Evolutionary conservation across 2,329 filamentous ascomycete genomes (phyloP), one percentile per base, ranked within the genome.

Genomic region (Aureobasidium sp.): DNA sequence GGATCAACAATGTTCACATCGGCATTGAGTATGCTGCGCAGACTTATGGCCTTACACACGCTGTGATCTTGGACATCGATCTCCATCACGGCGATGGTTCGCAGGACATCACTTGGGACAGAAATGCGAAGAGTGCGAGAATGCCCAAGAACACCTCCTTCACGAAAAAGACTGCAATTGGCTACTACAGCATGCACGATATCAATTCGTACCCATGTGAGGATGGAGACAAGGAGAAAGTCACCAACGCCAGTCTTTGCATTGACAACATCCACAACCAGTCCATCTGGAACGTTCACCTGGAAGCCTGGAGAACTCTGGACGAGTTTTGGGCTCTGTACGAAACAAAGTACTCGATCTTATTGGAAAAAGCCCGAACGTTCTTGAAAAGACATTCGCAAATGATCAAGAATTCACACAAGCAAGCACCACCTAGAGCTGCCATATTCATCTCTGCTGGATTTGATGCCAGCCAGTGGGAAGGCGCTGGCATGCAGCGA

Each of bases 171-270:
- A 87, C 88, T 0, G 87, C 88, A 0, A 94, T 97, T 68, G 94
- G 92, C 11, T 99, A 99, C 72, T 97, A 96, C 74, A 97, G 92
- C 73, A 74, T 99, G 47, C 94, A 99, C 73, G 94, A 99, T 71
- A 97, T 99, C 77, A 97, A 99, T 75, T 97, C 93, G 0, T 99
- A 95, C 70, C 94, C 95, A 0, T 99, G 94, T 72, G 94, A 99
- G 73, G 84, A 83, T 72, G 94, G 93, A n/a, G 93, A 97, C 65
- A 85, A 89, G 63, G 90, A 94, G 25, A 97, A 97, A 75, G 87
- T 97, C 57, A 90, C 89, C 71, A 96, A 93, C 68, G 94, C 95
- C 1, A 97, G 92, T 76, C 77, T 97, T 29, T 97, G 95, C 72
- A 87, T 99, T 65, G 92, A 97, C 64, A 92, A 92, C 69, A 91